These are phyloP conservation scores for Porcisia deanei DNA, from an alignment of 208 protist genomes.

Conservation along the genomic window DNA sequence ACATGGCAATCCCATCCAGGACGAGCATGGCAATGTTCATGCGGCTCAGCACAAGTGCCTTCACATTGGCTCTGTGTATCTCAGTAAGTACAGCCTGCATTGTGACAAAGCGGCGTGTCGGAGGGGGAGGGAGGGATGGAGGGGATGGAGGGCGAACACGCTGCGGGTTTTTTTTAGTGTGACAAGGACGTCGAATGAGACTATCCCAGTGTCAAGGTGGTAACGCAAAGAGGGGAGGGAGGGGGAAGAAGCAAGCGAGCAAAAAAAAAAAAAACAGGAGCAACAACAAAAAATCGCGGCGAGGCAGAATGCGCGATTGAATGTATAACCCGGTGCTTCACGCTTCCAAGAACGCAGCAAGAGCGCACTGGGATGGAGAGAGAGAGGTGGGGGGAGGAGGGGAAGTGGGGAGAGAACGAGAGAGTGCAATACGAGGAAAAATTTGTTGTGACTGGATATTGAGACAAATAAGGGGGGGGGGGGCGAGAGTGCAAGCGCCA, in stretches of 20 bases:
- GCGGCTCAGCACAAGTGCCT: conserved; percentile 68
- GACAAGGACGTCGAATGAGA: no score
- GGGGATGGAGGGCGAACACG: neutral
- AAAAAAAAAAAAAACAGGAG: neutral
- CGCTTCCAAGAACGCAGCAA: neutral
- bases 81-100: conserved; percentile 75
- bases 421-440: neutral
- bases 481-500: no score
- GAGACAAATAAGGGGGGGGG: no score
- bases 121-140: neutral
- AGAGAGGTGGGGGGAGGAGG: neutral
- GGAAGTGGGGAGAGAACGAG: neutral
- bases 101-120: neutral
- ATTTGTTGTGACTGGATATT: no score
- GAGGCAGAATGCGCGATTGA: neutral
- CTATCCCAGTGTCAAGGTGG: no score
- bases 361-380: neutral
- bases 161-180: neutral
- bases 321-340: no score
- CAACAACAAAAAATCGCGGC: neutral
- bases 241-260: neutral
- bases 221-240: no score
- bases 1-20: conserved; percentile 53
- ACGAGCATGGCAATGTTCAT: conserved; percentile 65
- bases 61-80: conserved; percentile 71